Evolutionary conservation across 495 filamentous ascomycete genomes (phyloP), one percentile per base, ranked within the genome.

Genomic region (Xylaria venustula): DNA sequence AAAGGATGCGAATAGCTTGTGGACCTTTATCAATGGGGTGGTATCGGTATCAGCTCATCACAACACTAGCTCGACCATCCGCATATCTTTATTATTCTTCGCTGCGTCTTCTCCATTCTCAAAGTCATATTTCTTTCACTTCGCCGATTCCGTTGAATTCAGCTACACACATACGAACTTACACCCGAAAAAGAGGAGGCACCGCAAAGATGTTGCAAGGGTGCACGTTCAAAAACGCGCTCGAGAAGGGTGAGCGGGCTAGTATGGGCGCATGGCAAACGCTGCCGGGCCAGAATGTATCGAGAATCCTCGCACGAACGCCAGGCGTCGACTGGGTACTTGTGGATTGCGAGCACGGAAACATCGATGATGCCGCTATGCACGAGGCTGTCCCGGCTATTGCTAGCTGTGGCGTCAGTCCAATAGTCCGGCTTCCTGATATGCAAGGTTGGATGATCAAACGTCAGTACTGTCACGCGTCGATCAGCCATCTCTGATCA

Each of bases 301-400:
- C 88, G n/a, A 81, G 89, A 45, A 73, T 83, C 12, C 79, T 92
- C 30, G 88, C 88, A 8, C 76, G 87, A 26, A 79, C 85, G 3
- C 58, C 58, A 6, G 87, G 87, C 6, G 82, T 87, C 2, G 89
- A 90, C 70, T 93, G 88, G 88, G 81, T 91, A 2, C 79, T 88
- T 67, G 84, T 92, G 19, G 90, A 92, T 72, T 86, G 81, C 47
- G 88, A 91, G 69, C 90, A 93, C 73, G 90, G 90, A 19, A 90
- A 89, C 64, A 88, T 92, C 25, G 87, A 89, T 65, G 89, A 93
- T 74, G 84, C 83, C 37, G 81, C 84, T 12, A 94, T 94, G 91
- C 91, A 94, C 67, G 90, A 92, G 60, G 85, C 89, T 2, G 90
- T 93, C 30, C 86, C 89, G 23, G 85, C 86, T 3, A 87, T 88